Base-by-base conservation (phyloP, 495 filamentous ascomycete genomes). In the Bathelium albidoporum region DNA sequence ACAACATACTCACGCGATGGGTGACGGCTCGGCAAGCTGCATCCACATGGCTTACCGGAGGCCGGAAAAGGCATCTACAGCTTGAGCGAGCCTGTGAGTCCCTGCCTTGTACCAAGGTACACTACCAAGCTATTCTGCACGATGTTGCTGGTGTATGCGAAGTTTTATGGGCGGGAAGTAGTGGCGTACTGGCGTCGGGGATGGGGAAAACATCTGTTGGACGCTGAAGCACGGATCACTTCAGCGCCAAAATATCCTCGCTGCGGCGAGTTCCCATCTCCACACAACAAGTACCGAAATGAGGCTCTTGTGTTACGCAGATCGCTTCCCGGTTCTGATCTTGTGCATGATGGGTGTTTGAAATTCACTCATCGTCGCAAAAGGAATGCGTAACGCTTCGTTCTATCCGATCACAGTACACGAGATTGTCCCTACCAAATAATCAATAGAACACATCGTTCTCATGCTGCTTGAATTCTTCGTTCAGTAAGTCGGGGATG, bases 111-210 rank as follows among this genome's bases (percentile, higher is more conserved):
- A n/a, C n/a, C n/a, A n/a, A n/a, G n/a, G n/a, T n/a, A n/a, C 5
- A 14, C 5, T 39, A 39, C 34, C 14, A 14, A 39, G 34, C 5
- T 39, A 39, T 1, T 12, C 49, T 26, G 49, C 49, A 29, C 24
- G 2, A n/a, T 24, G 49, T 29, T 16, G 7, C 24, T 55, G 49
- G 24, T 55, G 26, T 24, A 55, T 28, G 49, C 49, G 49, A 1
- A 55, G 49, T 28, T 20, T 49, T 29, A 29, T 55, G 9, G 20
- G 49, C 49, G 24, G 5, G 49, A 55, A 16, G 49, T 9, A 9
- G 49, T 55, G 49, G 49, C 49, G 49, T 9, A 9, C 22, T 55
- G 49, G 49, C 49, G 49, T 55, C 49, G 29, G 49, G 49, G 49
- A 29, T 55, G 49, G 2, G 5, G 44, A 55, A 29, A 49, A 55